Base-by-base conservation (phyloP, 2,329 filamentous ascomycete species). In the Phaeosphaeriaceae sp. region DNA sequence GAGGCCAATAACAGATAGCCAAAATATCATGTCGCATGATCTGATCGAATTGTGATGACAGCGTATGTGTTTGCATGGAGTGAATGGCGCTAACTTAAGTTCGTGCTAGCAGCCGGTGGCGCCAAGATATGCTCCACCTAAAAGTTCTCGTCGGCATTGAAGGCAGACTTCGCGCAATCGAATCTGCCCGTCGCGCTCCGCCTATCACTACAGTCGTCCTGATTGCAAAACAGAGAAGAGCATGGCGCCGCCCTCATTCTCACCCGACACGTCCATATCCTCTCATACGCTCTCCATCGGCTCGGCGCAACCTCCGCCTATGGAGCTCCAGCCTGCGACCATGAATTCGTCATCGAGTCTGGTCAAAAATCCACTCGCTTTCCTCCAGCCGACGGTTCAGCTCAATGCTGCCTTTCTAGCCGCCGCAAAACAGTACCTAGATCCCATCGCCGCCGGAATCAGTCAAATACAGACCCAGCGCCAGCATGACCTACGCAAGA, bases 401-500 rank as follows among this genome's bases (percentile, higher is more conserved):
- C 82, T 96, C 31, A 87, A 92, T 47, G 84, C 85, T 31, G 87
- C 89, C 2, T 89, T 91, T 19, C 81, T 95, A 21, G 85, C 87
- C 56, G 86, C 92, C 51, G 89, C 91, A n/a, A 97, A 96, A 79
- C 82, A 86, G 42, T 91, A 89, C 4, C 82, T 97, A 7, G 92
- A 97, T 71, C 86, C 87, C 3, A 87, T 97, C 62, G 93, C 93
- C 1, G 83, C 84, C 1, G 88, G 88, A 54, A 83, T 97, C 31
- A 88, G 88, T 66, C 86, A 92, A 61, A 85, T 89, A 66, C 93
- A 97, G 76, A 83, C 86, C 58, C 81, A 85, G 69, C 85, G 89
- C 56, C 81, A 91, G 65, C 89, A 89, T 65, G 86, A 90, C 63
- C 81, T 82, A 62, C 88, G 88, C 67, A 89, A 86, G 77, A 96